Conservation (phyloP, 2,329 filamentous ascomycete genomes). For the Fusarium illudens region DNA sequence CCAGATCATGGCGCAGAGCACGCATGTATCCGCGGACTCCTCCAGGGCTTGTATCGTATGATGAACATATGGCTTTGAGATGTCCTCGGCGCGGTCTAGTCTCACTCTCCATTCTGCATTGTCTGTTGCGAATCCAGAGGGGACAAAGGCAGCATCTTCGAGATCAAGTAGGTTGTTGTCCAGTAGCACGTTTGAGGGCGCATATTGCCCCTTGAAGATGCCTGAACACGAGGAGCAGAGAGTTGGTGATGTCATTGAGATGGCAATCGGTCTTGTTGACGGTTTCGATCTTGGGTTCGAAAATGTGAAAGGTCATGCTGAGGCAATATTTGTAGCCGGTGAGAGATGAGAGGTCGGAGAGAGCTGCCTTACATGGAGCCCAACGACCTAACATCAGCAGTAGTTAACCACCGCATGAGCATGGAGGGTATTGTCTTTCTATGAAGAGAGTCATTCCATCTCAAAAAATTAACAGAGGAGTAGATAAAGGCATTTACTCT, state of each 20-base stretch:
- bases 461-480: too few species aligned
- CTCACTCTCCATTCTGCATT: constrained; percentile 7
- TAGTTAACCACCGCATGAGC: too few species aligned
- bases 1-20: constrained; percentile 28
- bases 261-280: not conserved
- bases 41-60: constrained; percentile 7
- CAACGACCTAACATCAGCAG: too few species aligned
- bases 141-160: not conserved
- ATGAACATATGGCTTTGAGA: constrained; percentile 5
- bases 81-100: not conserved
- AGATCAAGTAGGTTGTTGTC: constrained; percentile 10
- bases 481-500: too few species aligned
- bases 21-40: constrained; percentile 12
- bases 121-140: not conserved
- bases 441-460: not conserved
- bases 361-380: too few species aligned
- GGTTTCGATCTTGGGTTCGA: not conserved
- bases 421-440: not conserved
- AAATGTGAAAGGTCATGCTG: not conserved
- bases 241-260: not conserved
- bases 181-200: not conserved
- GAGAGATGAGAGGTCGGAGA: not conserved
- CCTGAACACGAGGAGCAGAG: constrained; percentile 13
- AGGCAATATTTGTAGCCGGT: not conserved
- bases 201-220: constrained; percentile 23